Evolutionary conservation across 2,329 filamentous ascomycete genomes (phyloP).

Genomic region (Cercospora sp.): DNA sequence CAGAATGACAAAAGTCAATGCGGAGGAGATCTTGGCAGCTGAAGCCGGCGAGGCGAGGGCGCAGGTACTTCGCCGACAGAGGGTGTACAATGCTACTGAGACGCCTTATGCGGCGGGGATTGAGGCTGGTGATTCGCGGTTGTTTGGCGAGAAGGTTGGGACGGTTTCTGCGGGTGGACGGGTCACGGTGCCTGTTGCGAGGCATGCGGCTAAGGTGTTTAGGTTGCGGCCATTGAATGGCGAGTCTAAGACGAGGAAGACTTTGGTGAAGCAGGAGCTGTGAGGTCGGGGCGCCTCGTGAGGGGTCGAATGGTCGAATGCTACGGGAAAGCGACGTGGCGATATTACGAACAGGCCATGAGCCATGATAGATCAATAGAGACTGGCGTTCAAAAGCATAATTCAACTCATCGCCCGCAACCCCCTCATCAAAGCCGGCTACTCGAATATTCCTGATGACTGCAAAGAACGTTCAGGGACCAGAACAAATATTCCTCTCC

Average conservation of each 20-base stretch:
- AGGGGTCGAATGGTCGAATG: not conserved
- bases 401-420: not conserved
- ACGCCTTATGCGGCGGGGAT: not conserved
- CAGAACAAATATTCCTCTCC: too few relatives aligned
- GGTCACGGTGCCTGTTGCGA: not conserved
- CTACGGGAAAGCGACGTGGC: not conserved
- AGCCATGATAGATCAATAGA: not conserved
- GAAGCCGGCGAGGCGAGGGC: not conserved
- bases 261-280: not conserved
- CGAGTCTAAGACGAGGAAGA: not conserved
- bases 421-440: too few relatives aligned
- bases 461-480: too few relatives aligned
- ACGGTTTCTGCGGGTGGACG: not conserved
- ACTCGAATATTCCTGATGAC: too few relatives aligned
- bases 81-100: slow-evolving; percentile 4
- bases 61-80: not conserved
- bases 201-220: not conserved
- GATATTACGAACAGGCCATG: not conserved
- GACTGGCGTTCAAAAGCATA: not conserved
- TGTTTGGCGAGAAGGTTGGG: not conserved
- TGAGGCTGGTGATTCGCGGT: not conserved
- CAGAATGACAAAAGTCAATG: slow-evolving; percentile 4
- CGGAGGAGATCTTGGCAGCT: slow-evolving; percentile 1
- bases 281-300: not conserved
- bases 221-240: not conserved